Evolutionary conservation across 2,329 filamentous ascomycete genomes (phyloP), one percentile per base, ranked within the genome.

Genomic region (Laburnicola sp.): DNA sequence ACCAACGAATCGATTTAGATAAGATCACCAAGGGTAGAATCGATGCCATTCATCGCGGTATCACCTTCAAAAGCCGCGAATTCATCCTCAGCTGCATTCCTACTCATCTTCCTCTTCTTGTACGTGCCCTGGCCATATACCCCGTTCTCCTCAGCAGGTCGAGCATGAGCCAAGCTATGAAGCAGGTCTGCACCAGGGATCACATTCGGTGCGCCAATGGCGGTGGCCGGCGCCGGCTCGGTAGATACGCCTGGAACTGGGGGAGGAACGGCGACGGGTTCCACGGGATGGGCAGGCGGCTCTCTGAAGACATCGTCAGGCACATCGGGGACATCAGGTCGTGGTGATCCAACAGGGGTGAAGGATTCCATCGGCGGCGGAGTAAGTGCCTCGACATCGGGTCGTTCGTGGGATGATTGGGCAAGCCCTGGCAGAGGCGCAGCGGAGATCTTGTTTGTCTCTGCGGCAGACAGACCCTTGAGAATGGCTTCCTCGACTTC

Each of bases 401-500:
- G 59, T 30, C 52, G 41, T 31, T 42, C 48, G 49, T 46, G 47
- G 25, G 26, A 37, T 16, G 10, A 23, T 21, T 35, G 36, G 16
- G 47, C 11, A 7, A 50, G 30, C 16, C 10, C 62, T 1, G 68
- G 61, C 2, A 72, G 60, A 3, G 68, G 69, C 4, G 69, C 74
- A 54, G 60, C 78, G 67, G 42, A 78, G 72, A 69, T 68, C 6
- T 77, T 76, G 2, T 78, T 76, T 3, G 78, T 75, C 7, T 83
- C 77, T 6, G 85, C 81, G 1, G 83, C 82, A 10, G 85, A 84
- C 22, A 96, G 81, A 6, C 89, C 90, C 45, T 88, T 85, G 82
- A 99, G 91, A 60, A 99, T 97, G 42, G 85, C 87, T 59, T 93
- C 85, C 72, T 99, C 94, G 6, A 99, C 91, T 41, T 94, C 88